Conservation (phyloP, 176 grass and related monocot genomes). For the Puccinellia tenuiflora region DNA sequence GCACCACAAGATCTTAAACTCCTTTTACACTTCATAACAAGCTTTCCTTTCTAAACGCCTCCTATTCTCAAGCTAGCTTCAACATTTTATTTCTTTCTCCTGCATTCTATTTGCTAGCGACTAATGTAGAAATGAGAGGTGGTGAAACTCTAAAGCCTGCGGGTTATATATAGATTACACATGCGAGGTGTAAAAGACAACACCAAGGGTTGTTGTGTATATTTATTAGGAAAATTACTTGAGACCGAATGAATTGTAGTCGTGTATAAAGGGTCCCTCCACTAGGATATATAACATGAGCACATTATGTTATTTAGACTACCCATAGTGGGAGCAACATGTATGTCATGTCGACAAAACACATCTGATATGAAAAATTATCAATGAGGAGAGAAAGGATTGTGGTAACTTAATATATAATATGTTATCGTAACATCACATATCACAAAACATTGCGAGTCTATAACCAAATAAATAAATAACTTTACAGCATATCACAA, state of each 20-base stretch:
- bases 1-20: too few species aligned
- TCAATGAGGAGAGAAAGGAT: too few species aligned
- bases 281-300: neutral
- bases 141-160: neutral
- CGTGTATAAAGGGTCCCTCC: neutral
- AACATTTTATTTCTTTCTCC: neutral
- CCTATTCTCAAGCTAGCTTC: neutral
- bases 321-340: too few species aligned
- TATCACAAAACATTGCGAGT: too few species aligned
- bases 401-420: too few species aligned
- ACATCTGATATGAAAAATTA: too few species aligned
- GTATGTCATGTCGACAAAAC: too few species aligned
- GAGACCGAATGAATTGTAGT: neutral
- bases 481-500: too few species aligned
- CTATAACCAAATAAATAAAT: too few species aligned
- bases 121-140: neutral
- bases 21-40: neutral
- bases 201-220: neutral
- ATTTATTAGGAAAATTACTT: neutral
- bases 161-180: neutral
- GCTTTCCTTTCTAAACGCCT: neutral
- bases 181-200: neutral
- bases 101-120: neutral
- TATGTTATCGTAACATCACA: too few species aligned
- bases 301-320: too few species aligned